Evolutionary conservation across 2,329 filamentous ascomycete species (phyloP), one percentile per base, ranked within the genome.

Genomic region (Stagonosporopsis cucurbitacearum): DNA sequence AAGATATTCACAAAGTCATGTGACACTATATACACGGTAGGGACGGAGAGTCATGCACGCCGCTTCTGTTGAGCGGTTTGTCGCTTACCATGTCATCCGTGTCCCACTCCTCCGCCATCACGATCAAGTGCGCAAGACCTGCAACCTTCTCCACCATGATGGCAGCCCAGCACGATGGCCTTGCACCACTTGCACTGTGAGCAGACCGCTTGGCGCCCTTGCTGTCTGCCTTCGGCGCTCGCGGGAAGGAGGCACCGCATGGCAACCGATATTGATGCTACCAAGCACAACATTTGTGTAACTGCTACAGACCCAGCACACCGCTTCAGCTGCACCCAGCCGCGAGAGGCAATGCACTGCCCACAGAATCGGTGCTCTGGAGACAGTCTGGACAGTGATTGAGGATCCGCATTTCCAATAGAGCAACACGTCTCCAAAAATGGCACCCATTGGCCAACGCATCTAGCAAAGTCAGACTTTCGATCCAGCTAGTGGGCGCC

Each of bases 221-320:
- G 57, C 47, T 64, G 53, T 30, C 35, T 32, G 47, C 42, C 30
- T 42, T 42, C 41, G 53, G 51, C 22, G 35, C 40, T 48, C 19
- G 47, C 37, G 54, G 36, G 47, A 32, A 51, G 42, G 46, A 49
- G 52, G 63, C 62, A 65, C 65, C 58, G 57, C 66, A 66, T 67
- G 56, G 36, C 26, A 49, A 60, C 58, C 56, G 60, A 59, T 69
- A 68, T 72, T 72, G 69, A 69, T 67, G 62, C 60, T 62, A 67
- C 69, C 50, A 33, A 52, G 60, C 64, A 71, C 69, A 53, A 58
- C 70, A 59, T 66, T 57, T 58, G 67, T 68, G 62, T 41, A 61
- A 70, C 68, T 44, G 50, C 53, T 48, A 59, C 63, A 54, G 60
- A 58, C 60, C 64, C 58, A 50, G 47, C 66, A 66, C 68, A 72